Evolutionary conservation across 2,329 filamentous ascomycete species (phyloP), one percentile per base, ranked within the genome.

Genomic region (Myriosclerotinia duriaeana): DNA sequence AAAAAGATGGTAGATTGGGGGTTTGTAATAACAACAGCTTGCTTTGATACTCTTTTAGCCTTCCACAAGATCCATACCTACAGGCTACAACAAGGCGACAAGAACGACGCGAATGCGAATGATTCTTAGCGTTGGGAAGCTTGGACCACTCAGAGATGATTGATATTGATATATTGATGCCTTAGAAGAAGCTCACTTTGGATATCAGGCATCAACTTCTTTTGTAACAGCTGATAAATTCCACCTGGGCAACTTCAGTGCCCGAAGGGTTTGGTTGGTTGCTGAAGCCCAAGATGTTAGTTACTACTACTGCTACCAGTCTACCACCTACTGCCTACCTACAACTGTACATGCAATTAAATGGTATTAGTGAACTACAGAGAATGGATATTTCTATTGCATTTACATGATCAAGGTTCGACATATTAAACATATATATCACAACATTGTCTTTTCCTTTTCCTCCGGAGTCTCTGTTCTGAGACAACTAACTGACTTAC

Each of bases 1-100:
- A 42, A 17, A 36, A 66, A 56, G 66, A 48, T 61, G 65, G 40
- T 64, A 36, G 38, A 62, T 58, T 46, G 46, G 69, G 71, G 69
- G n/a, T n/a, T 71, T 72, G 69, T 71, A 69, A 71, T 71, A 69
- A 67, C 64, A 52, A 69, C 20, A 55, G 67, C 26, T 26, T 26
- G 65, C 66, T 71, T 59, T 46, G 66, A 67, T 70, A 69, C 59
- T 70, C 66, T 66, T 65, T 65, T 59, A 69, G 53, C 65, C 69
- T 67, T 67, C 56, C 36, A 34, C 38, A 44, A 22, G 38, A 58
- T 26, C 26, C 26, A 3, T 26, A 26, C 26, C 26, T 26, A 2
- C 26, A 26, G 26, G 26, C 2, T 36, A 9, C 56, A 48, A 48
- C 65, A 67, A 67, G 65, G 50, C 68, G 65, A 66, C 48, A 61